phyloP scores from a whole-genome alignment of 345 rosid species.

The Hibiscus trionum region DNA sequence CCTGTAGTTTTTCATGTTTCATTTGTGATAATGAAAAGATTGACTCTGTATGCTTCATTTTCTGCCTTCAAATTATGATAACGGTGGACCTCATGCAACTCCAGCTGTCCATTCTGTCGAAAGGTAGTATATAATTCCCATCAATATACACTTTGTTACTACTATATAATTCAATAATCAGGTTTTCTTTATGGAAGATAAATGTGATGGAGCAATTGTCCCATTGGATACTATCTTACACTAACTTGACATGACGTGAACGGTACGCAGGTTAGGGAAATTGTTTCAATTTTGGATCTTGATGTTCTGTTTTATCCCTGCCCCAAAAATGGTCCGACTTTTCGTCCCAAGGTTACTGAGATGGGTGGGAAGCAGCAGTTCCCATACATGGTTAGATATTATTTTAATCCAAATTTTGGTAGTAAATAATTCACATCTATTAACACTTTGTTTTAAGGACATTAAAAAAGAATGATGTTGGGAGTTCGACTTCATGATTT shows the following conservation, averaged over 20 bases:
- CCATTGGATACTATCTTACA: not conserved
- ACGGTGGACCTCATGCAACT: constrained; percentile 24
- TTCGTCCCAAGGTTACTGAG: constrained; percentile 66
- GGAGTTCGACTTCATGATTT: constrained; percentile 9
- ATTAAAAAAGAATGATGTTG: not conserved
- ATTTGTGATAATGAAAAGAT: constrained; percentile 9
- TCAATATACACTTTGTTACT: not conserved
- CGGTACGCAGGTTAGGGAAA: constrained; percentile 73
- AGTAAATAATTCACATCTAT: not conserved
- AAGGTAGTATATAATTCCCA: constrained; percentile 42
- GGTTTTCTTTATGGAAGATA: not conserved
- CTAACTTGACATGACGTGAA: constrained; percentile 1
- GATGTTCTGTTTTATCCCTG: constrained; percentile 91
- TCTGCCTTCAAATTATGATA: constrained; percentile 5
- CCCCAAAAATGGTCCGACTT: constrained; percentile 81
- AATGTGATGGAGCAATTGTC: not conserved
- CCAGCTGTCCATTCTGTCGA: constrained; percentile 92
- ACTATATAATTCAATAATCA: not conserved
- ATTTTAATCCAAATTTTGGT: not conserved
- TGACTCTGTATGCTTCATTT: constrained; percentile 17
- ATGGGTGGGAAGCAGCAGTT: constrained; percentile 89
- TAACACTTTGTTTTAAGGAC: not conserved
- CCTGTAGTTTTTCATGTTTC: constrained; percentile 6
- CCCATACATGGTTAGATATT: constrained; percentile 79
- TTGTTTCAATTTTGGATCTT: constrained; percentile 77